Base-by-base conservation (phyloP, 257 asterid genomes). In the Gentiana dahurica region DNA sequence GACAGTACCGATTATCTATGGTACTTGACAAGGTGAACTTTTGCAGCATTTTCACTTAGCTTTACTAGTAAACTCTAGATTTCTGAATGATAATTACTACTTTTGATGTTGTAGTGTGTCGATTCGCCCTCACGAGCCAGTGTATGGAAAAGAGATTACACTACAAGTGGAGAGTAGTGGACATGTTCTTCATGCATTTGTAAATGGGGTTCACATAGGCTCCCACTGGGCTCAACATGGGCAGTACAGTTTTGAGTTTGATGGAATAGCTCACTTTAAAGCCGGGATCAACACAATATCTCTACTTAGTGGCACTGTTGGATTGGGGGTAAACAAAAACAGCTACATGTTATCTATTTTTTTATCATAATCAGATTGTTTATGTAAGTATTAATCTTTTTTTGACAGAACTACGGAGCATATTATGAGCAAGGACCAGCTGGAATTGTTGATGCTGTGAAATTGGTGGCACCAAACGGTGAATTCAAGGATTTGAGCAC, bases 1-100 rank as follows among this genome's bases (percentile, higher is more conserved):
- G 86, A 79, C 58, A 68, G 74, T 0, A 65, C 69, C 36, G 86
- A 76, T 36, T 79, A 79, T 49, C 63, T 79, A 12, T 79, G 82
- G 82, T 79, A 76, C 71, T 76, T 73, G 73, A 76, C 86, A 38
- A 79, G 75, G 85, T 75, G 67, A 8, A 15, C 33, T 0, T 4
- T 13, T 54, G 4, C 5, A 2, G 8, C 1, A 49, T 49, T 49
- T 12, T 24, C 8, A 34, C 37, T 4, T 24, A 24, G 24, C 24
- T 24, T 24, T 24, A 24, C 24, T 24, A 24, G 24, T 24, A 24
- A 24, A 24, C 0, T 24, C 24, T 24, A 35, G 33, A 32, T 8
- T 3, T 3, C 48, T 45, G 13, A 4, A 6, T n/a, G 24, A 24
- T 24, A 24, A 24, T 24, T 24, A 24, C 12, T 35, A 36, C 34